These are phyloP conservation scores for Microdochium bolleyi DNA, from an alignment of 2,329 filamentous ascomycete genomes.

Conservation along the genomic window DNA sequence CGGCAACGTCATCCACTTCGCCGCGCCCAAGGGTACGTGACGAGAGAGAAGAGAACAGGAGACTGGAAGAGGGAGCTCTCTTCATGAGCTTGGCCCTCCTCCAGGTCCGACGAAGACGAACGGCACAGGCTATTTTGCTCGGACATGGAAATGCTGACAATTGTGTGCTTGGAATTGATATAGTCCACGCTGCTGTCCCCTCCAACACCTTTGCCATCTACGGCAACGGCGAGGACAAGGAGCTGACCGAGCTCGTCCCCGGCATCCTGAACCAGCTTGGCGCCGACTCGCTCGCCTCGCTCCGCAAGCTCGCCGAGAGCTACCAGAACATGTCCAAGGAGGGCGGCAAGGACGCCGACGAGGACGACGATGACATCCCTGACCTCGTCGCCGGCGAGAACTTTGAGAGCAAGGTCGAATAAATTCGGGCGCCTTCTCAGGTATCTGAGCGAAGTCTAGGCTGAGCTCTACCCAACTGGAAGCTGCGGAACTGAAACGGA, in stretches of 20 bases:
- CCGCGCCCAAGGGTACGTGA: constrained; percentile 84
- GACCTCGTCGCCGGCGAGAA: constrained; percentile 95
- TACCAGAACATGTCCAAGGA: constrained; percentile 99
- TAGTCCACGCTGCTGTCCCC: constrained; percentile 94
- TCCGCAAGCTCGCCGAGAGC: constrained; percentile 97
- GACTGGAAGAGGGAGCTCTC: too few species aligned
- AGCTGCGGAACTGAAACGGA: too few species aligned
- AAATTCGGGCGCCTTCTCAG: constrained; percentile 28
- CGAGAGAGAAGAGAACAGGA: too few species aligned
- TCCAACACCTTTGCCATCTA: constrained; percentile 99
- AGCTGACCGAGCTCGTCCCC: constrained; percentile 97
- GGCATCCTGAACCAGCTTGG: constrained; percentile 99
- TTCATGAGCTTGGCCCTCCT: too few species aligned
- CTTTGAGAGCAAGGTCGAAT: constrained; percentile 98
- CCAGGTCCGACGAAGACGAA: too few species aligned
- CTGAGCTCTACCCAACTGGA: too few species aligned
- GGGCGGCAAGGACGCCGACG: constrained; percentile 38
- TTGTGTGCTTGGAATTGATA: background rate
- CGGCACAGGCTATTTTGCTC: background rate
- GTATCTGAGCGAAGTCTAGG: too few species aligned
- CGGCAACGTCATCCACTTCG: constrained; percentile 99
- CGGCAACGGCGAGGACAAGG: constrained; percentile 97
- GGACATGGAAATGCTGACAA: constrained; percentile 4
- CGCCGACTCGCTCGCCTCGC: constrained; percentile 92
- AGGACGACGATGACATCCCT: constrained; percentile 88